These are phyloP conservation scores for Pouteria campechiana DNA, from an alignment of 179 eudicot genomes.

Conservation along the genomic window DNA sequence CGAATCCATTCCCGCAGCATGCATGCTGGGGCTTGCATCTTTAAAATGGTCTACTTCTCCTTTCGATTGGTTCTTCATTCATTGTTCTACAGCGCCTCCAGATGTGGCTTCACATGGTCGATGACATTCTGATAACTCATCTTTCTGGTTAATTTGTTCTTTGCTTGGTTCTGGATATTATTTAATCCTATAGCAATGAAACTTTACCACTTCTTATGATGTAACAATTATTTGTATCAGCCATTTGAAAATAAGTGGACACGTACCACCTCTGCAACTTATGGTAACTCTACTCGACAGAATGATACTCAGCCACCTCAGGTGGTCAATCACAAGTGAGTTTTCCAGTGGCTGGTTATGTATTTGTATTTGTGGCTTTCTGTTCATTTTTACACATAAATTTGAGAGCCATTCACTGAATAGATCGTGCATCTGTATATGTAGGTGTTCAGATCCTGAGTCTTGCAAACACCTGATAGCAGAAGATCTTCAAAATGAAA, in stretches of 20 bases:
- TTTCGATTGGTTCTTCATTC: too few relatives aligned
- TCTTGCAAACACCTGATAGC: slow-evolving; percentile 52
- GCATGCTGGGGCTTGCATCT: too few relatives aligned
- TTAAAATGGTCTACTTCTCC: too few relatives aligned
- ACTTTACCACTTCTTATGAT: not conserved
- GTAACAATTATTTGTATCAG: slow-evolving; percentile 22
- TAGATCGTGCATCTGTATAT: slow-evolving; percentile 9
- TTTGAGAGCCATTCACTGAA: not conserved
- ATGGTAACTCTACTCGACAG: slow-evolving; percentile 26
- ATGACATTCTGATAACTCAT: not conserved
- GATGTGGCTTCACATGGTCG: not conserved
- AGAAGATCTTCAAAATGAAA: slow-evolving; percentile 74
- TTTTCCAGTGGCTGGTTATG: not conserved
- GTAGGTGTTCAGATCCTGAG: slow-evolving; percentile 80
- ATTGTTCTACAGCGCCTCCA: too few relatives aligned
- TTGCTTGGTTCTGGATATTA: not conserved
- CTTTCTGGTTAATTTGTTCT: not conserved
- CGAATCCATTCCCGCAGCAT: too few relatives aligned
- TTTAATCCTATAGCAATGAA: not conserved
- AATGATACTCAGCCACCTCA: slow-evolving; percentile 46
- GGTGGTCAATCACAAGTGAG: slow-evolving; percentile 61
- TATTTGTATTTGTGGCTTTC: slow-evolving; percentile 1
- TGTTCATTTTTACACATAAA: not conserved
- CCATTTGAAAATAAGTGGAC: slow-evolving; percentile 96
- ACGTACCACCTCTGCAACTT: slow-evolving; percentile 33